Percentiles rank a stretch among this genome's conserved stretches.
These are phyloP conservation scores for Fusarium sp. DNA, from an alignment of 2,329 filamentous ascomycete species.

Conservation along the genomic window DNA sequence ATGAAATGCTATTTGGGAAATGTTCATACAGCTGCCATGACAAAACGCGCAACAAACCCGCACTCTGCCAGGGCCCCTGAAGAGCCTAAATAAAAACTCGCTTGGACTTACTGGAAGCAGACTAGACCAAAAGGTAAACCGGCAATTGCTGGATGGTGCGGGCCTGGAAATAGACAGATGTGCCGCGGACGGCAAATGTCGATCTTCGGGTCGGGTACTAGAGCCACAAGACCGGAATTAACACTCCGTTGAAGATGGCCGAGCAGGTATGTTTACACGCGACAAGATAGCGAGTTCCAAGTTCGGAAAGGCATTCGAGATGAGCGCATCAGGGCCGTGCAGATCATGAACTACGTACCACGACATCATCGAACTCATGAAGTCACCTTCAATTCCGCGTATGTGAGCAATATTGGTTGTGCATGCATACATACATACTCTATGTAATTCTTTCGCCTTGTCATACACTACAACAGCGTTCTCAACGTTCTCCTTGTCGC, in stretches of 20 bases:
- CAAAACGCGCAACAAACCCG: conserved; percentile 23
- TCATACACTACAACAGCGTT: conserved; percentile 28
- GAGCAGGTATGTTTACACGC: not conserved
- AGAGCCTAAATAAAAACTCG: conserved; percentile 22
- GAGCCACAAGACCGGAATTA: conserved; percentile 31
- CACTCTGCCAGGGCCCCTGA: conserved; percentile 7
- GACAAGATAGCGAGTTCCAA: conserved; percentile 2
- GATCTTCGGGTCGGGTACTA: conserved; percentile 40
- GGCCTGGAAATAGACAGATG: conserved; percentile 35
- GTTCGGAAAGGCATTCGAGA: conserved; percentile 23
- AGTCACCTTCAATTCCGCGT: conserved; percentile 1
- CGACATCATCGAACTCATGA: conserved; percentile 6
- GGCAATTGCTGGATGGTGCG: conserved; percentile 38
- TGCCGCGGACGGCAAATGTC: conserved; percentile 43
- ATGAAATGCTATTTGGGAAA: not conserved
- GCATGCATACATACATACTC: not conserved
- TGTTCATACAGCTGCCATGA: not conserved
- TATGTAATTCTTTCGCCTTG: conserved; percentile 2
- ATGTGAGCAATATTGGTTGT: conserved; percentile 1
- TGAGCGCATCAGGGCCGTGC: not conserved
- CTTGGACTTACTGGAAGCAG: conserved; percentile 24
- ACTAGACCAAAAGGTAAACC: conserved; percentile 14
- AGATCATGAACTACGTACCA: conserved; percentile 5
- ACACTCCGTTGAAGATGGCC: conserved; percentile 22
- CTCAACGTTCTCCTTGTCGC: conserved; percentile 5